Base-by-base conservation (phyloP, 2,329 filamentous ascomycete species). In the Pseudocercospora fijiensis region DNA sequence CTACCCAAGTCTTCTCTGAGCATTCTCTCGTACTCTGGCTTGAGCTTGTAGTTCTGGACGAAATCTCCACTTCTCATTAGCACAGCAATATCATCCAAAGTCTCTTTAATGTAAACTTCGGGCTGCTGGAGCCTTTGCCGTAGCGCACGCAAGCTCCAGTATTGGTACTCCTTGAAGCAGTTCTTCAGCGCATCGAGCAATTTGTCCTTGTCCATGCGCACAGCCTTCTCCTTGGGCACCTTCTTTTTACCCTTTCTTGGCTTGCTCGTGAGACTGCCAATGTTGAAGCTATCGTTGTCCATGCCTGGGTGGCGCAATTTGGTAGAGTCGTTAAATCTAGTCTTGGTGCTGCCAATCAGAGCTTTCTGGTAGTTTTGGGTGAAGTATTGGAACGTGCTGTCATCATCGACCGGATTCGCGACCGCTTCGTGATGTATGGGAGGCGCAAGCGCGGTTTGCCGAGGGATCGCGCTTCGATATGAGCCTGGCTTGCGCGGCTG, bases 81-180 rank as follows among this genome's bases (percentile, higher is more conserved):
- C 20, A 90, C 86, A 0, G 92, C 94, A 64, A 98, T 86, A 73
- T 92, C 88, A 67, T 93, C 90, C 69, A 99, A 80, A 0, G 88
- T 89, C 75, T 95, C 87, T 60, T 94, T 92, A 66, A 99, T 85
- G 76, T 93, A 98, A n/a, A 90, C 88, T 76, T 98, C 95, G 1
- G 95, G 95, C 78, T 99, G 95, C 64, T 88, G 86, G 43, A 96
- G 85, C 65, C 85, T 82, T 57, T 87, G 83, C 67, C 92, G 91
- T 70, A 99, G 85, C 4, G 90, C 86, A 74, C 91, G 93, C 83
- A 98, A 90, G n/a, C 90, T 88, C 93, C 94, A 99, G 78, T 95
- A 98, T 71, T 89, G 88, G 82, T 90, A 96, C 72, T 90, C 82
- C 62, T 88, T 86, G 86, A 97, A 99, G 75, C 88, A 90, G 56